Percentiles rank a stretch among this genome's conserved stretches.
Conservation (phyloP, 352 stramenopile genomes). For the Phytophthora aleatoria region DNA sequence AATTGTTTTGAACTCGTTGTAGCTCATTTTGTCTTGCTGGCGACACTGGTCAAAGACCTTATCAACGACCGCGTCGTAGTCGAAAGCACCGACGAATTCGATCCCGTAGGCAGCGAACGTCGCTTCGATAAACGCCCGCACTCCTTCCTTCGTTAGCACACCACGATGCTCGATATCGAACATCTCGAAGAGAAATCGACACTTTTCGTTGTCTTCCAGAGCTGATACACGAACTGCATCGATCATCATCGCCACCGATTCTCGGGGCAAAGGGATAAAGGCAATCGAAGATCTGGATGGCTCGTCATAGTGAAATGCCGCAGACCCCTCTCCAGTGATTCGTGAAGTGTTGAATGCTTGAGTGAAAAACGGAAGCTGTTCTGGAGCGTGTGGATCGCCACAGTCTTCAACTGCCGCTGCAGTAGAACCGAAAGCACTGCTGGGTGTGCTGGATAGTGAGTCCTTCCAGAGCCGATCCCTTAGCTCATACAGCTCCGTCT, state of each 20-base stretch:
- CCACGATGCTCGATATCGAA: conserved; percentile 58
- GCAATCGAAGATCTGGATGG: conserved; percentile 23
- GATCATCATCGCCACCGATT: conserved; percentile 62
- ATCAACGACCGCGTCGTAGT: conserved; percentile 51
- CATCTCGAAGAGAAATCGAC: conserved; percentile 69
- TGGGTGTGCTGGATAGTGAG: conserved; percentile 27
- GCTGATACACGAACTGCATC: conserved; percentile 59
- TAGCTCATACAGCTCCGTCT: conserved; percentile 42
- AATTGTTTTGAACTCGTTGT: conserved; percentile 52
- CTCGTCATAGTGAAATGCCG: conserved; percentile 1
- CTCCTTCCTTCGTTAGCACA: conserved; percentile 51
- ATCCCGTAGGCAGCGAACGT: conserved; percentile 61
- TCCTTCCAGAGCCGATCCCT: conserved; percentile 45
- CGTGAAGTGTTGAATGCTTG: conserved; percentile 44
- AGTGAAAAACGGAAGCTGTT: conserved; percentile 43
- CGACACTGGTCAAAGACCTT: conserved; percentile 54
- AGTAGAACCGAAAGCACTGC: background rate
- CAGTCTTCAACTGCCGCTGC: conserved; percentile 7
- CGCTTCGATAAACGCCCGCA: conserved; percentile 62
- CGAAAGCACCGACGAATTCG: conserved; percentile 54
- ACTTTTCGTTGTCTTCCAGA: conserved; percentile 55
- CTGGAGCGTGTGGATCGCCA: conserved; percentile 9
- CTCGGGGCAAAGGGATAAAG: conserved; percentile 49
- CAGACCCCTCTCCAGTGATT: conserved; percentile 8
- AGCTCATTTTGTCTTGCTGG: conserved; percentile 55